phyloP scores from a whole-genome alignment of 148 eudicot species.

The Talinum fruticosum region DNA sequence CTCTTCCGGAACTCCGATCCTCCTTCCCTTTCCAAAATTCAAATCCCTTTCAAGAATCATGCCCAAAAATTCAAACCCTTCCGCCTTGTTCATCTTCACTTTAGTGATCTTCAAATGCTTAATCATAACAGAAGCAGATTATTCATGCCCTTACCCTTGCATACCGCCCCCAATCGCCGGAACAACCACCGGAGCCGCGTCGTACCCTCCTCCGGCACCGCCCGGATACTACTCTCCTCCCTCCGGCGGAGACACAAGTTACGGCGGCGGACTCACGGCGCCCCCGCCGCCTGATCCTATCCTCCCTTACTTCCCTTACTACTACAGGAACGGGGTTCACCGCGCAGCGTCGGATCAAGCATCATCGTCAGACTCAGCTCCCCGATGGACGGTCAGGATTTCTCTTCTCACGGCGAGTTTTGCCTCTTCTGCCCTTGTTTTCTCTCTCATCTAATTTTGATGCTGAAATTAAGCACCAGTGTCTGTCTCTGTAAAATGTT shows the following conservation, averaged over 20 bases:
- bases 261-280: background rate
- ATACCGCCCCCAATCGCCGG: constrained; percentile 13
- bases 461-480: background rate
- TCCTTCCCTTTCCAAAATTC: background rate
- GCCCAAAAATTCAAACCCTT: background rate
- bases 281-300: constrained; percentile 24
- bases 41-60: background rate
- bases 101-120: background rate
- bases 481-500: background rate
- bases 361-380: background rate
- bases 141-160: constrained; percentile 19
- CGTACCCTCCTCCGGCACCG: constrained; percentile 18
- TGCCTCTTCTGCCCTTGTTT: background rate
- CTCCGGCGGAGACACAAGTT: background rate
- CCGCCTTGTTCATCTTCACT: background rate
- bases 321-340: constrained; percentile 22
- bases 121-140: background rate
- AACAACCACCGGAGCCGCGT: constrained; percentile 4
- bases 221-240: background rate
- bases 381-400: background rate
- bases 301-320: constrained; percentile 24
- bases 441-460: background rate
- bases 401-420: background rate
- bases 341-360: background rate
- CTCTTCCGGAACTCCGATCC: background rate